A percentile compares a stretch with the other conserved stretches of the same genome.
These are phyloP conservation scores for Penicillium sp. DNA, from an alignment of 2,329 filamentous ascomycete genomes.

Conservation along the genomic window DNA sequence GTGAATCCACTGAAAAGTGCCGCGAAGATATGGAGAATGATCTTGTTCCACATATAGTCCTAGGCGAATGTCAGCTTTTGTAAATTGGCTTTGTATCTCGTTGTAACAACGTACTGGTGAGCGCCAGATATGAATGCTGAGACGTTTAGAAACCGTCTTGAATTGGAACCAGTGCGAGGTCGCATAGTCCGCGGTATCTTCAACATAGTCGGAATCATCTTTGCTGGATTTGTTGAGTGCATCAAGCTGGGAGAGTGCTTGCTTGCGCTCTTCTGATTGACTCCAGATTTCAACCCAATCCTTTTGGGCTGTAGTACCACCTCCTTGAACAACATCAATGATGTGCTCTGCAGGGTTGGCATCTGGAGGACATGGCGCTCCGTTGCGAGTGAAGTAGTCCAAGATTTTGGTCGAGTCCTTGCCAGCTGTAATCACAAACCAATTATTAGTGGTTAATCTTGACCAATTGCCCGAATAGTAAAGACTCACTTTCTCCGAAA, in stretches of 20 bases:
- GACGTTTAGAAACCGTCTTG: slow-evolving; percentile 36
- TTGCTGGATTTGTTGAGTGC: slow-evolving; percentile 25
- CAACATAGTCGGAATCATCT: slow-evolving; percentile 24
- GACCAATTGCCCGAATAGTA: too few relatives aligned
- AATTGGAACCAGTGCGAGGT: slow-evolving; percentile 44
- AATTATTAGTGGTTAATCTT: too few relatives aligned
- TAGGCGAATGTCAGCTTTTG: slow-evolving; percentile 9
- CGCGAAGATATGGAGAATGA: slow-evolving; percentile 54
- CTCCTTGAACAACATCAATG: slow-evolving; percentile 40
- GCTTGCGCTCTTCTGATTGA: slow-evolving; percentile 29
- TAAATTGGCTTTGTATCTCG: not conserved
- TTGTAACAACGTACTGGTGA: slow-evolving; percentile 29
- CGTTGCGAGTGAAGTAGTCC: slow-evolving; percentile 55
- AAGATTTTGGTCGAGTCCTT: slow-evolving; percentile 44
- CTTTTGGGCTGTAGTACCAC: slow-evolving; percentile 18
- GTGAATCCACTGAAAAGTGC: slow-evolving; percentile 63
- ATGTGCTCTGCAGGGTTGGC: slow-evolving; percentile 56
- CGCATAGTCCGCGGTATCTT: slow-evolving; percentile 40
- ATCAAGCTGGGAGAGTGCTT: slow-evolving; percentile 29
- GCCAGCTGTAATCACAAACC: slow-evolving; percentile 24
- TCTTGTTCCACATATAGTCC: slow-evolving; percentile 50
- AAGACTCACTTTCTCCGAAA: slow-evolving; percentile 55
- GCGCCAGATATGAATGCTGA: slow-evolving; percentile 36
- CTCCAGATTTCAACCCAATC: slow-evolving; percentile 40
- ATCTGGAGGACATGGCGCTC: slow-evolving; percentile 53